Conservation (phyloP, 495 filamentous ascomycete species). For the Penicillium coprophilum region DNA sequence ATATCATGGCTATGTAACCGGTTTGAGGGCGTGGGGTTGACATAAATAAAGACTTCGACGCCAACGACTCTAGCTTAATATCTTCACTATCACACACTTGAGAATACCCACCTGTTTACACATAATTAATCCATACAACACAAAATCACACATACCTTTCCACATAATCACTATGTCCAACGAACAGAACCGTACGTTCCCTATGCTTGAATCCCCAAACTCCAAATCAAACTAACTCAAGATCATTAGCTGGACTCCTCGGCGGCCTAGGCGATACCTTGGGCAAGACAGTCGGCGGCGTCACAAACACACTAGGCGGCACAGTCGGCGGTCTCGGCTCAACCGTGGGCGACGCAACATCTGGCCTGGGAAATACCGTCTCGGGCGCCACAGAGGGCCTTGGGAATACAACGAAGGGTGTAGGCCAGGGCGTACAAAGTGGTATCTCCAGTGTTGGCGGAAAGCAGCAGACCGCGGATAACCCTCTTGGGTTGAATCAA, state of each 20-base stretch:
- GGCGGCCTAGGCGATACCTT: slow-evolving; percentile 37
- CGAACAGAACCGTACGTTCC: slow-evolving; percentile 5
- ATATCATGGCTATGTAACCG: slow-evolving; percentile 28
- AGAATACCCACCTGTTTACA: too few relatives aligned
- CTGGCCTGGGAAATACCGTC: slow-evolving; percentile 37
- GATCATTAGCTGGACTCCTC: slow-evolving; percentile 27
- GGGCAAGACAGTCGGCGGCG: slow-evolving; percentile 39
- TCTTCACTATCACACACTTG: background rate
- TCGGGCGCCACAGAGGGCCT: slow-evolving; percentile 34
- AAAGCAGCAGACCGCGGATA: slow-evolving; percentile 26
- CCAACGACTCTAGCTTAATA: background rate
- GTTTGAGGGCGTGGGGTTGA: slow-evolving; percentile 9
- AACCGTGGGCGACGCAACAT: slow-evolving; percentile 35
- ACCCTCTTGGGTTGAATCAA: slow-evolving; percentile 25
- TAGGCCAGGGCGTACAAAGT: slow-evolving; percentile 16
- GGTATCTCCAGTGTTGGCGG: slow-evolving; percentile 20
- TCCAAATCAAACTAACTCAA: background rate
- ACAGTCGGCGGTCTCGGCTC: slow-evolving; percentile 36
- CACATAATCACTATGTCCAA: slow-evolving; percentile 1
- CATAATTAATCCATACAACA: background rate
- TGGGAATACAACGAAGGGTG: slow-evolving; percentile 35
- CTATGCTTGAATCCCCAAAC: too few relatives aligned
- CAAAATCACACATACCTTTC: background rate
- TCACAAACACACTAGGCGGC: slow-evolving; percentile 35
- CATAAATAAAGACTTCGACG: slow-evolving; percentile 1